phyloP scores from a whole-genome alignment of 768 basidiomycete species.

The Flagelloscypha sp. region DNA sequence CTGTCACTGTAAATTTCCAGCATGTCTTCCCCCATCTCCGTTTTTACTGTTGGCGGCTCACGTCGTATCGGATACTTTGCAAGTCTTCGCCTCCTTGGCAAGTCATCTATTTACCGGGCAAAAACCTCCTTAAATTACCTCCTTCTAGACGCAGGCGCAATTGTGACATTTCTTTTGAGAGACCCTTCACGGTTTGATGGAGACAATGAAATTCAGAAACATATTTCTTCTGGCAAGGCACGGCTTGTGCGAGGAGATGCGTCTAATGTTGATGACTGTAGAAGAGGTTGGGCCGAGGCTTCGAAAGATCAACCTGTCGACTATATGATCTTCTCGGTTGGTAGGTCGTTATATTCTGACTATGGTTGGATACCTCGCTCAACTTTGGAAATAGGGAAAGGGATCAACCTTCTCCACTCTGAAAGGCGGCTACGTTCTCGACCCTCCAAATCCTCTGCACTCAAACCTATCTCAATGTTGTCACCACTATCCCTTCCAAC shows the following conservation, averaged over 20 bases:
- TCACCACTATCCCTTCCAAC: conserved; percentile 42
- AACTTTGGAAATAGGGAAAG: too few relatives aligned
- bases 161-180: conserved; percentile 58
- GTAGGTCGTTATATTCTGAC: too few relatives aligned
- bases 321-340: conserved; percentile 53
- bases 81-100: conserved; percentile 40
- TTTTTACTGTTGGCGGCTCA: conserved; percentile 43
- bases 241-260: conserved; percentile 56
- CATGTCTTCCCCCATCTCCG: too few relatives aligned
- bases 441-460: conserved; percentile 52
- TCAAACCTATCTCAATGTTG: conserved; percentile 42
- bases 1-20: too few relatives aligned
- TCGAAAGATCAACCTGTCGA: conserved; percentile 35
- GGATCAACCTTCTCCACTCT: conserved; percentile 37
- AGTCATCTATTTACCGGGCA: conserved; percentile 11
- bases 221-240: conserved; percentile 43
- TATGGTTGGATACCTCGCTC: too few relatives aligned
- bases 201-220: conserved; percentile 43
- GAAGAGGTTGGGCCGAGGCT: conserved; percentile 42
- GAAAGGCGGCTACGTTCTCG: conserved; percentile 39
- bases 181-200: conserved; percentile 41
- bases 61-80: conserved; percentile 48
- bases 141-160: conserved; percentile 42
- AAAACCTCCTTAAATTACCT: too few relatives aligned
- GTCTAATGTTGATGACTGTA: conserved; percentile 40